Conservation (phyloP, 2,329 filamentous ascomycete species). For the Aspergillus fructus region DNA sequence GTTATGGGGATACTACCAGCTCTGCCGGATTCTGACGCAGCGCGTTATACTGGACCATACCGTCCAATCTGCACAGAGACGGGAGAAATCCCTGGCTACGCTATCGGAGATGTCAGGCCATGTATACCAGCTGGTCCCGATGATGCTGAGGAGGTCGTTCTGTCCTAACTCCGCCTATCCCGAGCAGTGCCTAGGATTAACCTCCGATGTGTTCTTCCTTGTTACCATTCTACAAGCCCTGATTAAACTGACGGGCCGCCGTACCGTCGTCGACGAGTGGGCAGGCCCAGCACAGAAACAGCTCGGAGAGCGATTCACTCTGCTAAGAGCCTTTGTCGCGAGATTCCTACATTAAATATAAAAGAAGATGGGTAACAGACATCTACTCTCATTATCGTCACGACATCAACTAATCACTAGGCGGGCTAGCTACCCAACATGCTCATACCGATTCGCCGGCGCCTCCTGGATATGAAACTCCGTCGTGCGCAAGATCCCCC, state of each 20-base stretch:
- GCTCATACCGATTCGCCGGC: not conserved
- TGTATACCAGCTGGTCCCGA: not conserved
- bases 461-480: constrained; percentile 3
- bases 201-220: not conserved
- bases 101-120: not conserved
- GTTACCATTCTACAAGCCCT: not conserved
- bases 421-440: not conserved
- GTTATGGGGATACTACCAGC: not conserved
- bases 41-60: not conserved
- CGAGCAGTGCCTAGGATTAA: no score
- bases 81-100: not conserved
- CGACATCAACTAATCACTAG: not conserved
- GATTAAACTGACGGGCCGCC: not conserved
- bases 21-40: not conserved
- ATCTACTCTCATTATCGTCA: not conserved
- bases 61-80: not conserved
- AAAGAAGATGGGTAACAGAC: not conserved
- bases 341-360: not conserved
- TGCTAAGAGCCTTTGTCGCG: not conserved
- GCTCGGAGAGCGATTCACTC: not conserved
- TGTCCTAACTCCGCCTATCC: no score
- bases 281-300: no score
- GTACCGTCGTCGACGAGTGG: not conserved
- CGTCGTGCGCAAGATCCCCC: constrained; percentile 2
- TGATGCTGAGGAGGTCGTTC: no score